These are phyloP conservation scores for Parathielavia hyrcaniae DNA, from an alignment of 495 filamentous ascomycete species.

Conservation along the genomic window DNA sequence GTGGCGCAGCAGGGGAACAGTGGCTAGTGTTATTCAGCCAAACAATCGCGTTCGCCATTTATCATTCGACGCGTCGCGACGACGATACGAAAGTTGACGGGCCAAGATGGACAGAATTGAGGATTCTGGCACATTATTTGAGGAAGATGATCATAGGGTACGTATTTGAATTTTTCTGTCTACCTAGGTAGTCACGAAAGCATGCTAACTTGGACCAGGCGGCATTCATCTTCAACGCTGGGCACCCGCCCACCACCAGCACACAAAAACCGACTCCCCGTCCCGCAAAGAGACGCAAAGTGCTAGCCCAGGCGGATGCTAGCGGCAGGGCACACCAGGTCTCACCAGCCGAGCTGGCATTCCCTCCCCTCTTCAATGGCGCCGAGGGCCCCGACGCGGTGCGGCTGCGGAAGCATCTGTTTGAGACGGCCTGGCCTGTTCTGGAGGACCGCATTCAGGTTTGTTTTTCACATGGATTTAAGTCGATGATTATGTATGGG, in stretches of 20 bases:
- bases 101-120: constrained; percentile 20
- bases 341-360: constrained; percentile 29
- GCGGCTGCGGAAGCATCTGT: constrained; percentile 54
- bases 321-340: neutral
- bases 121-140: constrained; percentile 12
- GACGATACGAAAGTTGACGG: neutral
- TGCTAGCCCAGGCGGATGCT: constrained; percentile 28
- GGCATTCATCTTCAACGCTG: constrained; percentile 64
- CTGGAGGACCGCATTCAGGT: constrained; percentile 68
- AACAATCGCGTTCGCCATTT: neutral
- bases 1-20: constrained; percentile 5
- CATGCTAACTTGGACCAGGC: constrained; percentile 41
- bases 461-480: neutral
- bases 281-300: constrained; percentile 60
- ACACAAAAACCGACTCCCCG: constrained; percentile 33
- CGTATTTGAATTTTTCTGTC: neutral
- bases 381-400: constrained; percentile 50
- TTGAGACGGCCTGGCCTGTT: constrained; percentile 58
- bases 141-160: constrained; percentile 35
- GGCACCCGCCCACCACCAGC: constrained; percentile 27
- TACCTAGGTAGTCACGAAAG: neutral
- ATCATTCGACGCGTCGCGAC: constrained; percentile 4
- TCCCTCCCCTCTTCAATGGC: constrained; percentile 59
- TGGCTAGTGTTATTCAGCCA: constrained; percentile 4
- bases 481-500: no score